Evolutionary conservation across 805 yeast species (phyloP).

Genomic region (Torulaspora maleeae): DNA sequence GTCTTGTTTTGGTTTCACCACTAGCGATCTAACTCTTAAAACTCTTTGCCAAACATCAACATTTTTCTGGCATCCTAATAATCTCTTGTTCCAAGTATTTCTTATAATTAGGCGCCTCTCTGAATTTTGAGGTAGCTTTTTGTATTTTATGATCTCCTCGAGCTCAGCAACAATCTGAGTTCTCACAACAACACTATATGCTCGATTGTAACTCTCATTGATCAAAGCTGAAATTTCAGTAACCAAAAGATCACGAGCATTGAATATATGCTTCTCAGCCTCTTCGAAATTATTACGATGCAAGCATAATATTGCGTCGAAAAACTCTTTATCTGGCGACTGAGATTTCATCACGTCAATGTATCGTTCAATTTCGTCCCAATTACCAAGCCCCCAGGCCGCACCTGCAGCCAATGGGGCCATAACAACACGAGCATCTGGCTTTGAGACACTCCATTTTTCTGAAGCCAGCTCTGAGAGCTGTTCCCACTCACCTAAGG

Average conservation of each 20-base stretch:
- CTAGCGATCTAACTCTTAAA: constrained; percentile 87
- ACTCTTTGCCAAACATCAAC: constrained; percentile 99
- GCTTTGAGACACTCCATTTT: constrained; percentile 73
- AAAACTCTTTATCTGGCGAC: constrained; percentile 92
- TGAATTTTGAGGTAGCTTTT: constrained; percentile 75
- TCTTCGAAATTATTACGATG: constrained; percentile 83
- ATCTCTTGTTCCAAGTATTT: constrained; percentile 89
- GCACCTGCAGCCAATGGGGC: constrained; percentile 99
- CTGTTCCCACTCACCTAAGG: constrained; percentile 98
- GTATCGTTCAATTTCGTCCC: constrained; percentile 94
- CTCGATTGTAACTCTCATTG: constrained; percentile 93
- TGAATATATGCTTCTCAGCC: constrained; percentile 70
- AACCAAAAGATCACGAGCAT: constrained; percentile 83
- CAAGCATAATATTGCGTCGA: constrained; percentile 80
- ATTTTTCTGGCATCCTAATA: constrained; percentile 90
- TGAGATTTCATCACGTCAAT: constrained; percentile 85
- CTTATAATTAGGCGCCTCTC: constrained; percentile 75
- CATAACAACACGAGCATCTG: constrained; percentile 71
- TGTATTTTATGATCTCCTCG: constrained; percentile 90
- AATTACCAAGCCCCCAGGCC: constrained; percentile 95
- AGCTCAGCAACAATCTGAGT: constrained; percentile 96
- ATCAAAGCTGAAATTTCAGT: constrained; percentile 93
- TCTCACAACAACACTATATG: constrained; percentile 93
- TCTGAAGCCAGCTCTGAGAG: constrained; percentile 77
- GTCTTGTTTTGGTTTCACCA: constrained; percentile 90